Conservation (phyloP, 2,329 filamentous ascomycete species). For the Hymenoscyphus repandus region DNA sequence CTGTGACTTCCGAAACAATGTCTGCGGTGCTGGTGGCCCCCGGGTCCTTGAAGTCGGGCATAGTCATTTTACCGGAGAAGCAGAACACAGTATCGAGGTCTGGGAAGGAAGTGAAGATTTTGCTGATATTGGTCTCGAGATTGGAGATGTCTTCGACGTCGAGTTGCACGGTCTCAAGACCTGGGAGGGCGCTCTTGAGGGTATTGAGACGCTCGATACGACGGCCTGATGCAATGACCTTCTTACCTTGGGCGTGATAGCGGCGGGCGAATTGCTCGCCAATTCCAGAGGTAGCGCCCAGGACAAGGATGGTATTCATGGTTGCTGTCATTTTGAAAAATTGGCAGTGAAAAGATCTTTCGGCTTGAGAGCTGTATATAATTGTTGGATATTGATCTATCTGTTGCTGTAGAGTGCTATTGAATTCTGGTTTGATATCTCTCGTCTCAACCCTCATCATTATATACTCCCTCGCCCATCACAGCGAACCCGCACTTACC, state of each 20-base stretch:
- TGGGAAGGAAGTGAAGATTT: slow-evolving; percentile 20
- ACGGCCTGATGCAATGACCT: slow-evolving; percentile 19
- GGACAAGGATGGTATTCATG: slow-evolving; percentile 28
- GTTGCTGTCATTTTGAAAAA: slow-evolving; percentile 23
- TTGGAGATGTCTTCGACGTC: slow-evolving; percentile 13
- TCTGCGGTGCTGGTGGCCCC: slow-evolving; percentile 15
- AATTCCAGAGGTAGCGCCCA: slow-evolving; percentile 27
- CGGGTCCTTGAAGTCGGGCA: slow-evolving; percentile 22
- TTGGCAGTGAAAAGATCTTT: no score
- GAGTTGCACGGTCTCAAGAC: slow-evolving; percentile 26
- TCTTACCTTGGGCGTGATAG: slow-evolving; percentile 16
- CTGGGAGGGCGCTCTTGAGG: slow-evolving; percentile 26
- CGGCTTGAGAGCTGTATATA: slow-evolving; percentile 8
- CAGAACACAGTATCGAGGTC: slow-evolving; percentile 32
- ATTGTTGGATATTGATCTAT: background rate
- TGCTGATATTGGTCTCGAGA: slow-evolving; percentile 9
- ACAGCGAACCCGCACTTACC: no score
- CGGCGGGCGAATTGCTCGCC: slow-evolving; percentile 17
- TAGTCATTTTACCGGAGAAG: slow-evolving; percentile 29
- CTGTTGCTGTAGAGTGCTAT: no score
- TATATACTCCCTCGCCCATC: no score
- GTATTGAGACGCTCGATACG: slow-evolving; percentile 19
- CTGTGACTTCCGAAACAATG: slow-evolving; percentile 14
- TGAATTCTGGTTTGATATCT: no score
- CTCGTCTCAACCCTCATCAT: no score